phyloP scores from a whole-genome alignment of 192 early-diverging fungal genomes.

The Coemansia sp. region DNA sequence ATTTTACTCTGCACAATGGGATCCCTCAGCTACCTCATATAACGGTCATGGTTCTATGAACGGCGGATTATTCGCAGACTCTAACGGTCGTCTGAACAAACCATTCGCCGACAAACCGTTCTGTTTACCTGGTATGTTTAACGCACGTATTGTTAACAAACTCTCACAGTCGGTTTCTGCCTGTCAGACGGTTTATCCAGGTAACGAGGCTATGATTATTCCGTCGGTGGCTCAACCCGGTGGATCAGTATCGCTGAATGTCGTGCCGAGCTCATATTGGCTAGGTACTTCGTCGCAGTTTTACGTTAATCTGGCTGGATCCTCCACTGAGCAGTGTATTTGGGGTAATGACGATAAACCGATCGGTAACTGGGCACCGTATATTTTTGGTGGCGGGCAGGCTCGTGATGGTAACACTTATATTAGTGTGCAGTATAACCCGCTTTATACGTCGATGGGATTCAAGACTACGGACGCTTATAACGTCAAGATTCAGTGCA shows the following conservation, averaged over 20 bases:
- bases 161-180: constrained; percentile 48
- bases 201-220: constrained; percentile 59
- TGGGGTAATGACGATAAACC: constrained; percentile 44
- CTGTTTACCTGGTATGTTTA: constrained; percentile 41
- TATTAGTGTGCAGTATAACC: constrained; percentile 56
- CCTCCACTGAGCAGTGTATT: constrained; percentile 38
- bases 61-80: constrained; percentile 45
- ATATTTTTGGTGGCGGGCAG: constrained; percentile 56
- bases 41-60: constrained; percentile 55
- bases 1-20: constrained; percentile 57
- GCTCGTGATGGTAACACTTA: constrained; percentile 52
- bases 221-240: constrained; percentile 44
- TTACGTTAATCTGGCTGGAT: constrained; percentile 53
- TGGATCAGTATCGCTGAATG: constrained; percentile 25
- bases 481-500: constrained; percentile 45
- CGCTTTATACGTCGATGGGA: constrained; percentile 37
- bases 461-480: constrained; percentile 34
- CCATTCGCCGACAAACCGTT: constrained; percentile 40
- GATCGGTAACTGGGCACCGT: constrained; percentile 53
- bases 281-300: constrained; percentile 56
- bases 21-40: constrained; percentile 27
- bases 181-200: constrained; percentile 56
- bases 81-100: constrained; percentile 34
- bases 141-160: constrained; percentile 40
- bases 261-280: constrained; percentile 53